These are phyloP conservation scores for Gossypium australe DNA, from an alignment of 345 rosid species.

Conservation along the genomic window DNA sequence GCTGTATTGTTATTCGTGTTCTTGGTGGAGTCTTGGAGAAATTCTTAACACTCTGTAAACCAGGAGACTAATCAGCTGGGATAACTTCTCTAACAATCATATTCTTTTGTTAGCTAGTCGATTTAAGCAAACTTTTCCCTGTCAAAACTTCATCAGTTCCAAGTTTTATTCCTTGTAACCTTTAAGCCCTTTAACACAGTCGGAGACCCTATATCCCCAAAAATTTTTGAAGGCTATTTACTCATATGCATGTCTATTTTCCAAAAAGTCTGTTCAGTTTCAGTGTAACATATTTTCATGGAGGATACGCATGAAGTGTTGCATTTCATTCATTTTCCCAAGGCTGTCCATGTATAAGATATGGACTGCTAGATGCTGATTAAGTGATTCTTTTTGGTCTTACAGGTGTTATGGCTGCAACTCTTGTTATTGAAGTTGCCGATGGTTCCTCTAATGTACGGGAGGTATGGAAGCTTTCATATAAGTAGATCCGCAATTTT, in stretches of 20 bases:
- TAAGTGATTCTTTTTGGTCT: neutral
- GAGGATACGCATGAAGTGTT: neutral
- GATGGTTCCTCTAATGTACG: slow-evolving; percentile 92
- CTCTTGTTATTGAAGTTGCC: slow-evolving; percentile 68
- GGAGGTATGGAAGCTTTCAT: slow-evolving; percentile 84
- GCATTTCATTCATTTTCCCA: neutral
- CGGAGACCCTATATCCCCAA: neutral
- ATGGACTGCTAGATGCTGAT: neutral
- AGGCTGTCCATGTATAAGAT: neutral
- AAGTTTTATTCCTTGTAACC: neutral
- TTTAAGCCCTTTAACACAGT: neutral
- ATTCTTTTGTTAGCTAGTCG: neutral
- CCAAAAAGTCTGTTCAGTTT: neutral
- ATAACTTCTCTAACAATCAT: neutral
- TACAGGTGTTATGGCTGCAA: slow-evolving; percentile 55
- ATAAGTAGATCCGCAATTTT: slow-evolving; percentile 25
- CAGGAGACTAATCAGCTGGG: neutral
- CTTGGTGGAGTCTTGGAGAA: neutral
- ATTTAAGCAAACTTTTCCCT: neutral
- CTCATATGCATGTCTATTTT: neutral
- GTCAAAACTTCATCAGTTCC: neutral
- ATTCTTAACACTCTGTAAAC: neutral
- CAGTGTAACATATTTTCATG: neutral
- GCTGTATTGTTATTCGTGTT: neutral
- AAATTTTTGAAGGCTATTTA: neutral